These are phyloP conservation scores for Neonothopanus nambi DNA, from an alignment of 1,284 basidiomycete genomes.

Conservation along the genomic window DNA sequence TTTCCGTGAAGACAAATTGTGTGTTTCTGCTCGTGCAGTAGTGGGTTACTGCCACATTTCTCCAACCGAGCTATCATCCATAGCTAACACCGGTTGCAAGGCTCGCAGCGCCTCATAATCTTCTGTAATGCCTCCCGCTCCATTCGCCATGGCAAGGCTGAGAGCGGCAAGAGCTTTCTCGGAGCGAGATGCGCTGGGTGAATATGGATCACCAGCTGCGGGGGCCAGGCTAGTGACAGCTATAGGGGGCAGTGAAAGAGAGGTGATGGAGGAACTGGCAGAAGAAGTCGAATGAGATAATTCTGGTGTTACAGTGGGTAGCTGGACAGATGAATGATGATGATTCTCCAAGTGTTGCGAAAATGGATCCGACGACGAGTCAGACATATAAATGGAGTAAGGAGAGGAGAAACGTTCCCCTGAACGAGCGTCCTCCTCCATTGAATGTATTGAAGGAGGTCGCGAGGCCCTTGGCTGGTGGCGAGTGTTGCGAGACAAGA, in stretches of 20 bases:
- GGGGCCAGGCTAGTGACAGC: constrained; percentile 10
- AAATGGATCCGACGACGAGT: neutral
- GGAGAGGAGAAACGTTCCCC: neutral
- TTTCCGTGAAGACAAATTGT: constrained; percentile 1
- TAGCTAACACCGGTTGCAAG: constrained; percentile 36
- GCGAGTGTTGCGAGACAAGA: constrained; percentile 24
- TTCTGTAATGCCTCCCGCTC: constrained; percentile 62
- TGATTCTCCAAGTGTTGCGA: neutral
- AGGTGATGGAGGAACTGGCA: constrained; percentile 13
- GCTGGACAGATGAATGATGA: constrained; percentile 11
- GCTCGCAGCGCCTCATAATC: constrained; percentile 56
- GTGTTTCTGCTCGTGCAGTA: constrained; percentile 1
- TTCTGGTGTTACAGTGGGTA: constrained; percentile 22
- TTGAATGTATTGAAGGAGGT: neutral
- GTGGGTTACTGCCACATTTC: constrained; percentile 60
- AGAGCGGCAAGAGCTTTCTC: constrained; percentile 67
- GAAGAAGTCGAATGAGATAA: constrained; percentile 23
- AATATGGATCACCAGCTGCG: constrained; percentile 14
- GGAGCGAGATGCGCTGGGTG: constrained; percentile 36
- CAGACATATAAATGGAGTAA: neutral
- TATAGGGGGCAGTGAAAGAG: constrained; percentile 24
- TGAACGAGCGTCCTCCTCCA: constrained; percentile 6
- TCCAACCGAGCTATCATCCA: constrained; percentile 51
- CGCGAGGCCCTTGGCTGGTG: constrained; percentile 4
- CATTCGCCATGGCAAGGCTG: constrained; percentile 64